phyloP scores from a whole-genome alignment of 768 basidiomycete species.

The Coprinopsis cinerea region DNA sequence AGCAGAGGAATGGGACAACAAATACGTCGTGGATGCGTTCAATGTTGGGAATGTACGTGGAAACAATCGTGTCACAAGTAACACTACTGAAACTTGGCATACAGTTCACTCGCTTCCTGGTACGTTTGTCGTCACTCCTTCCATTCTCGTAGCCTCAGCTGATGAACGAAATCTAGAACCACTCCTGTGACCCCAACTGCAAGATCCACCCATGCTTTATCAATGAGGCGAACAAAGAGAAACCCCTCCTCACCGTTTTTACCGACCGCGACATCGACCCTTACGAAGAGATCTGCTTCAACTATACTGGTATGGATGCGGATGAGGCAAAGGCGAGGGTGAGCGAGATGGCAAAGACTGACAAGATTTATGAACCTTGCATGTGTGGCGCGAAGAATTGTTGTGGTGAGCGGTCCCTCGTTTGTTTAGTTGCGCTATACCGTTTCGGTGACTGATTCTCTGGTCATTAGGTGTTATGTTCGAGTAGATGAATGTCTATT shows the following conservation, averaged over 20 bases:
- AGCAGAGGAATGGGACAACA: slow-evolving; percentile 28
- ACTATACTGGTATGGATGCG: slow-evolving; percentile 53
- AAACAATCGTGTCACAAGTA: no score
- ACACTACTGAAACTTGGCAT: no score
- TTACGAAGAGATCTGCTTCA: slow-evolving; percentile 72
- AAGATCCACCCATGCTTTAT: slow-evolving; percentile 67
- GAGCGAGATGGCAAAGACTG: slow-evolving; percentile 7
- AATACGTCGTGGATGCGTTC: slow-evolving; percentile 79
- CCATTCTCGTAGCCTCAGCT: background rate
- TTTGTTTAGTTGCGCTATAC: background rate
- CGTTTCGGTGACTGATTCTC: no score
- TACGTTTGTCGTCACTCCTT: slow-evolving; percentile 27
- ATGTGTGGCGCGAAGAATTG: background rate
- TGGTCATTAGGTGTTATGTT: background rate
- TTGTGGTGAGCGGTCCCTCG: background rate
- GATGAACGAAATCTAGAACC: slow-evolving; percentile 50
- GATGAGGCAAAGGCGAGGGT: slow-evolving; percentile 35
- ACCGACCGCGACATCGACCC: slow-evolving; percentile 56
- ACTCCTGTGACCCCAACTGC: slow-evolving; percentile 88
- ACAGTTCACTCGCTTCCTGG: slow-evolving; percentile 89
- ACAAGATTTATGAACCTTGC: slow-evolving; percentile 1
- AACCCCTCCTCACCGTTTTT: slow-evolving; percentile 66
- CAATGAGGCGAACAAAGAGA: slow-evolving; percentile 67
- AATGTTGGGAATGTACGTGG: slow-evolving; percentile 76
- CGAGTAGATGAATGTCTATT: no score